phyloP scores from a whole-genome alignment of 768 basidiomycete species.

The Russula vinacea region DNA sequence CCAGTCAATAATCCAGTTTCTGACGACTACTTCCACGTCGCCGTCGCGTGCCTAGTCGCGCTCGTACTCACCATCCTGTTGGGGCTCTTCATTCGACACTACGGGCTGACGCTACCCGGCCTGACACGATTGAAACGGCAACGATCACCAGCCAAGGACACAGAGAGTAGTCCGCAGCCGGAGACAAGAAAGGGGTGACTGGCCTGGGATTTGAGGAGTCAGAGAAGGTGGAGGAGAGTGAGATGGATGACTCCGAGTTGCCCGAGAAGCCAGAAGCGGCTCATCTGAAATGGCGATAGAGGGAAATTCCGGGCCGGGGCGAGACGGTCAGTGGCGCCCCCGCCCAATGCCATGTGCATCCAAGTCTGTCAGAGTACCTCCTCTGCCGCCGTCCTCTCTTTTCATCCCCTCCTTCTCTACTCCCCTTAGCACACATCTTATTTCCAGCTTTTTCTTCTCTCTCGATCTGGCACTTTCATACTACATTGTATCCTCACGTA shows the following conservation, averaged over 20 bases:
- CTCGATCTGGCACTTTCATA: slow-evolving; percentile 14
- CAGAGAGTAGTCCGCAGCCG: not conserved
- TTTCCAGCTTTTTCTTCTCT: not conserved
- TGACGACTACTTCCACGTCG: slow-evolving; percentile 23
- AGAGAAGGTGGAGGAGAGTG: slow-evolving; percentile 1
- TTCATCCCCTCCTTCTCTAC: slow-evolving; percentile 16
- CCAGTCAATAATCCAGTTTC: not conserved
- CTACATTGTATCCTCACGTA: slow-evolving; percentile 29
- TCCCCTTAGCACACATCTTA: slow-evolving; percentile 7
- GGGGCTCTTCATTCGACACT: slow-evolving; percentile 23
- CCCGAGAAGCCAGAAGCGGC: slow-evolving; percentile 9
- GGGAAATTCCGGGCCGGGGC: not conserved
- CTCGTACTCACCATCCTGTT: slow-evolving; percentile 15
- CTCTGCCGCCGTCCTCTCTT: slow-evolving; percentile 5
- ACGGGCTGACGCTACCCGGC: slow-evolving; percentile 13
- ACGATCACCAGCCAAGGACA: not conserved
- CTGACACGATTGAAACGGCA: not conserved
- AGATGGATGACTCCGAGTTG: not conserved
- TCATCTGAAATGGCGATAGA: slow-evolving; percentile 15
- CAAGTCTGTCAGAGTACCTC: slow-evolving; percentile 5
- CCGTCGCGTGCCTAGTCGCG: slow-evolving; percentile 23
- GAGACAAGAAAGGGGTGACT: not conserved
- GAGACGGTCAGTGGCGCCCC: slow-evolving; percentile 12
- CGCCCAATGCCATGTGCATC: not conserved
- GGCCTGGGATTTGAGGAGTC: not conserved